phyloP scores from a whole-genome alignment of 2,329 filamentous ascomycete species.

The Curvularia lunata region DNA sequence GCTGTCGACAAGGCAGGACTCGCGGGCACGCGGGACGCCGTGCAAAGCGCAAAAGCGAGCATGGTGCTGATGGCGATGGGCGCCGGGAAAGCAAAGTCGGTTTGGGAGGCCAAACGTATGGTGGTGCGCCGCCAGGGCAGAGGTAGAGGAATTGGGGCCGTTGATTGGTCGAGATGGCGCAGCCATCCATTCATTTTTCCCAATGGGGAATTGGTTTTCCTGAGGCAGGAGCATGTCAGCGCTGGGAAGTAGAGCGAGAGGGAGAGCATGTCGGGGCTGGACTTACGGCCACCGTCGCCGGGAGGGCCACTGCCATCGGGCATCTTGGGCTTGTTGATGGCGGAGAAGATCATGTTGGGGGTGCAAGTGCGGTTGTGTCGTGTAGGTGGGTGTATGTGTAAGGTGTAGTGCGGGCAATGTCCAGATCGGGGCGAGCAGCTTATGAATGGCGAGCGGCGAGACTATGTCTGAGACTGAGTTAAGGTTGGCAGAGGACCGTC shows the following conservation, averaged over 20 bases:
- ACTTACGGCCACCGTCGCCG: constrained; percentile 35
- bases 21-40: constrained; percentile 3
- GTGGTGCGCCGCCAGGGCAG: constrained; percentile 23
- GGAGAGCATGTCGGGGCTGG: background rate
- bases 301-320: constrained; percentile 1
- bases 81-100: constrained; percentile 9
- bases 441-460: constrained; percentile 24
- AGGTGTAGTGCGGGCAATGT: constrained; percentile 3
- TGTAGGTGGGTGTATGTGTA: background rate
- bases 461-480: constrained; percentile 32
- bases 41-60: constrained; percentile 9
- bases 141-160: constrained; percentile 14
- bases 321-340: constrained; percentile 26
- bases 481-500: constrained; percentile 18
- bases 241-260: background rate
- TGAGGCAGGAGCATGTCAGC: constrained; percentile 19
- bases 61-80: constrained; percentile 6
- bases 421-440: constrained; percentile 16
- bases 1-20: constrained; percentile 16
- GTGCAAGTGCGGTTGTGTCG: background rate
- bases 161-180: constrained; percentile 20
- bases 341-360: constrained; percentile 10
- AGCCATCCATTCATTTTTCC: constrained; percentile 26
- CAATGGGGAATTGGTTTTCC: constrained; percentile 23
- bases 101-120: constrained; percentile 29